phyloP scores from a whole-genome alignment of 1,284 basidiomycete species.

The Rhodotorula sp. region DNA sequence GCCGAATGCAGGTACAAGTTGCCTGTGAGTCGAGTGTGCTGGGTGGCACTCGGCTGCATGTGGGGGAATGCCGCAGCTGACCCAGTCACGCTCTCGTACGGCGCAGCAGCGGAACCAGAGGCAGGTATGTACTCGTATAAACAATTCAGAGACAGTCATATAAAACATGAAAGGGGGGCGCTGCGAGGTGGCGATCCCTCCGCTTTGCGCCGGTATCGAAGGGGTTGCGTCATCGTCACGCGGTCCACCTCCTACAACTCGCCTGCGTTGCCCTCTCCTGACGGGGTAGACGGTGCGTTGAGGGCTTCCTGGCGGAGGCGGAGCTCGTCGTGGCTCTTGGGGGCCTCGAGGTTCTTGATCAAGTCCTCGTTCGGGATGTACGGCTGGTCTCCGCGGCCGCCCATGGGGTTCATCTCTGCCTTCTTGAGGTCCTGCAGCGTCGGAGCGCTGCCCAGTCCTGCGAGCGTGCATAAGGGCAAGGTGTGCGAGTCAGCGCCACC shows the following conservation, averaged over 20 bases:
- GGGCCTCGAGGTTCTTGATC: slow-evolving; percentile 49
- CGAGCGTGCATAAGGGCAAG: neutral
- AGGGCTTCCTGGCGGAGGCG: slow-evolving; percentile 12
- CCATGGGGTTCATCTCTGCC: slow-evolving; percentile 40
- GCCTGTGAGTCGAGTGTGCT: no score
- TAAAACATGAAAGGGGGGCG: neutral
- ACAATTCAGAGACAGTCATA: no score
- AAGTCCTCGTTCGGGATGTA: slow-evolving; percentile 46
- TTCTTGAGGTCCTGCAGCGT: slow-evolving; percentile 49
- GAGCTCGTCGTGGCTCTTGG: slow-evolving; percentile 51
- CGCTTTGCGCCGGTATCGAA: no score
- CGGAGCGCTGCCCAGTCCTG: slow-evolving; percentile 34
- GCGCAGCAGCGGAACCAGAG: no score
- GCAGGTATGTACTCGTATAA: no score
- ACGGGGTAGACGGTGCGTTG: slow-evolving; percentile 12
- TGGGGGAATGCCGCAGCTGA: neutral
- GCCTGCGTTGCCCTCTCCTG: slow-evolving; percentile 1
- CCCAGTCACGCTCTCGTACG: no score
- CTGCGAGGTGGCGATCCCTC: no score
- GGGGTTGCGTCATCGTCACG: neutral
- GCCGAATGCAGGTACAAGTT: no score
- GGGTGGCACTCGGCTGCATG: no score
- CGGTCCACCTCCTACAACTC: neutral
- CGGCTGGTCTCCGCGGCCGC: slow-evolving; percentile 47
- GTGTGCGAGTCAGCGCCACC: neutral